Conservation (phyloP, 2,329 filamentous ascomycete species). For the Aspergillus quadrilineatus region DNA sequence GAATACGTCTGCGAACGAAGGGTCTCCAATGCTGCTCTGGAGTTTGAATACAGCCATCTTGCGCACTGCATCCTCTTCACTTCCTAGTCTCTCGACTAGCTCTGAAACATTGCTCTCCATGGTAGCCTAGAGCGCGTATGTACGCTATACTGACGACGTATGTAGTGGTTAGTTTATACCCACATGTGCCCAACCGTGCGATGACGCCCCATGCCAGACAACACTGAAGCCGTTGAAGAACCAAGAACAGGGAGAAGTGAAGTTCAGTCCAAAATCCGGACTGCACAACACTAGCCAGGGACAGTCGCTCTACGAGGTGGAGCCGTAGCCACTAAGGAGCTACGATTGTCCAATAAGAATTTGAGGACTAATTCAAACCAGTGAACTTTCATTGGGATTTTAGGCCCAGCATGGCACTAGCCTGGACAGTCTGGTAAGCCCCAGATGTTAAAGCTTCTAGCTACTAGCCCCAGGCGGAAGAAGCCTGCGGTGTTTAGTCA, state of each 20-base stretch:
- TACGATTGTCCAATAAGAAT: no score
- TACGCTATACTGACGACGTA: not conserved
- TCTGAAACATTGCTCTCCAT: constrained; percentile 59
- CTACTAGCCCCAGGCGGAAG: no score
- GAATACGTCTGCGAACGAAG: constrained; percentile 94
- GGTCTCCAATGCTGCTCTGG: constrained; percentile 91
- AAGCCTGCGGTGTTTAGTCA: no score
- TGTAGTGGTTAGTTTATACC: not conserved
- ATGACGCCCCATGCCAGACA: not conserved
- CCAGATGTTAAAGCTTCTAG: no score
- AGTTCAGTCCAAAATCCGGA: not conserved
- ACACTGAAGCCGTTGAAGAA: not conserved
- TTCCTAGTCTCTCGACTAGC: constrained; percentile 58
- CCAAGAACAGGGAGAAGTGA: not conserved
- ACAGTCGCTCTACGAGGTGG: not conserved
- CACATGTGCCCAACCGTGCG: not conserved
- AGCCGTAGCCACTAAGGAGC: not conserved
- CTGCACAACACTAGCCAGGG: not conserved
- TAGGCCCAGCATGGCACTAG: no score
- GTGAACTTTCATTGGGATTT: not conserved
- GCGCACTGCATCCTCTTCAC: constrained; percentile 79
- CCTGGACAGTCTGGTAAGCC: no score
- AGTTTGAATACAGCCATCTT: constrained; percentile 99
- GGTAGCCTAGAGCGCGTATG: not conserved
- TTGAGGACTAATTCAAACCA: not conserved